Base-by-base conservation (phyloP, 768 basidiomycete genomes). In the Kwoniella heveanensis region DNA sequence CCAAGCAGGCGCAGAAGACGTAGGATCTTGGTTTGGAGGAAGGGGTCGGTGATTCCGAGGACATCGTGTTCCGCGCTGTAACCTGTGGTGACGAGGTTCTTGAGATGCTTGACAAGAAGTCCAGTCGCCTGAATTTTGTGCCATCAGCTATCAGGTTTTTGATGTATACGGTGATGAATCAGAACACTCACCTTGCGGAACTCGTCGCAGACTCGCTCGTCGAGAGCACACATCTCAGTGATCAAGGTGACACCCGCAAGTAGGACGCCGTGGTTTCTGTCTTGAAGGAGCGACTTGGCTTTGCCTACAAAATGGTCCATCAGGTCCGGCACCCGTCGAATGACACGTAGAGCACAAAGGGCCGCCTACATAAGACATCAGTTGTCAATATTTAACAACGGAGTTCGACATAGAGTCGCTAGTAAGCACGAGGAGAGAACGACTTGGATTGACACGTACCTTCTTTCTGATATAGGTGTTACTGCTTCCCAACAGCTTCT, bases 401-500 rank as follows among this genome's bases (percentile, higher is more conserved):
- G n/a, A n/a, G n/a, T n/a, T n/a, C n/a, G n/a, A n/a, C n/a, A n/a
- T n/a, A n/a, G n/a, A n/a, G n/a, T n/a, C n/a, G n/a, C n/a, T n/a
- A n/a, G n/a, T n/a, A n/a, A n/a, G n/a, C n/a, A n/a, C n/a, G n/a
- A n/a, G n/a, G n/a, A n/a, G n/a, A n/a, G n/a, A n/a, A n/a, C n/a
- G n/a, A n/a, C n/a, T n/a, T n/a, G n/a, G n/a, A n/a, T n/a, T n/a
- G 22, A 27, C 25, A 72, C 83, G 60, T 63, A 91, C 95, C 88
- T 99, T 99, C 83, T 98, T 98, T 60, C 96, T 89, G 69, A 99
- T 97, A 81, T 99, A 99, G 4, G 95, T 92, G 77, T 99, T 99
- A 68, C 92, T 94, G 36, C 92, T 95, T 10, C 96, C 96, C 58
- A 99, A 83, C 3, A 98, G 84, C 81, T 98, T 97, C 82, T 97